Evolutionary conservation across 148 eudicot genomes (phyloP), one percentile per base, ranked within the genome.

Genomic region (Oxyria digyna): DNA sequence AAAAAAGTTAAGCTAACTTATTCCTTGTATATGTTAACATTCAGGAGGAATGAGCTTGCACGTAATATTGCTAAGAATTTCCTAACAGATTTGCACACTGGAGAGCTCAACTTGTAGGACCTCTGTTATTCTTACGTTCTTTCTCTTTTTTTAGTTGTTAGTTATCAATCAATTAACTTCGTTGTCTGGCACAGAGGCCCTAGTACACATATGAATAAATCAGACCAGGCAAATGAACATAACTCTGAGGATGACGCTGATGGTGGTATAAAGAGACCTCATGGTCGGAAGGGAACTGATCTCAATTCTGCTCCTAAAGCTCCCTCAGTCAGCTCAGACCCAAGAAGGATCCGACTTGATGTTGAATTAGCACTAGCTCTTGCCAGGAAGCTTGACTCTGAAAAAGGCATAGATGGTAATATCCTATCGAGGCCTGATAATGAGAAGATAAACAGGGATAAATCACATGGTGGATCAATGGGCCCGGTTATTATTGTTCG

Each of bases 371-470:
- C 96, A 33, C 97, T 82, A 78, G 89, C 88, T 32, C 85, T 95
- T 71, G 85, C 85, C 33, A 73, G 85, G 63, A 95, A 87, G 74
- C 96, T 95, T 54, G 99, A 95, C 67, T 78, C 83, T 42, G 99
- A 95, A 74, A 95, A 95, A 68, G 88, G 96, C 69, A 85, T 95
- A 26, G 91, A 83, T 75, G 99, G 89, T 71, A 95, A 95, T 77
- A 83, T 91, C 54, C 78, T 95, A 46, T 80, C 81, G 40, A 83
- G 84, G 71, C 79, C 81, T 76, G 97, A 95, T 73, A 84, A 82
- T 67, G 93, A 87, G 8, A 87, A 92, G 71, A 75, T 79, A 21
- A 31, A 26, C n/a, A 59, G 65, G 37, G 69, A 41, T 54, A 91
- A 87, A 79, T 82, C 89, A 8, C 96, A 85, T 74, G 76, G 85